Percentiles rank a stretch among this genome's conserved stretches.
Evolutionary conservation across 768 basidiomycete genomes (phyloP).

Genomic region (Serendipita indica): DNA sequence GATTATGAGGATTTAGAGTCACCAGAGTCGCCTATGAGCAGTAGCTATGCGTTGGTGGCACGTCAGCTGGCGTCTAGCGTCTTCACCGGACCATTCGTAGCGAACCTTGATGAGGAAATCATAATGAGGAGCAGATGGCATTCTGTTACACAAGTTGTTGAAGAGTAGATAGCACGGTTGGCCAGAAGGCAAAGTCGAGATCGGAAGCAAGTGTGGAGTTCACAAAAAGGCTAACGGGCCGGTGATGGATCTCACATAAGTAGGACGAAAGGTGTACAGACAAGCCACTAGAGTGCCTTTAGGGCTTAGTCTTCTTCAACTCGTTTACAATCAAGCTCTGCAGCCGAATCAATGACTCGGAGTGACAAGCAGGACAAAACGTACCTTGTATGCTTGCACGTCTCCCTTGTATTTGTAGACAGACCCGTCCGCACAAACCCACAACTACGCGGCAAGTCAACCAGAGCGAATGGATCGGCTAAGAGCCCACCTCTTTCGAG

Average conservation of each 20-base stretch:
- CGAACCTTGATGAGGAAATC: constrained; percentile 90
- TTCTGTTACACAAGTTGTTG: background rate
- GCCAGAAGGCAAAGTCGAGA: background rate
- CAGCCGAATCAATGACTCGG: constrained; percentile 20
- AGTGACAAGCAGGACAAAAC: constrained; percentile 13
- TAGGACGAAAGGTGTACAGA: too few relatives aligned
- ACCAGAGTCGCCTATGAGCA: constrained; percentile 96
- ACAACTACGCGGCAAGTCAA: constrained; percentile 39
- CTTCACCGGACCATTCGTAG: background rate
- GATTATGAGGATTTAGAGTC: constrained; percentile 12
- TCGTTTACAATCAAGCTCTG: constrained; percentile 61
- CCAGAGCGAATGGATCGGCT: constrained; percentile 3
- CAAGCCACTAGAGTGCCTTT: too few relatives aligned
- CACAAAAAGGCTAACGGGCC: too few relatives aligned
- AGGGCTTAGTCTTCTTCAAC: constrained; percentile 34
- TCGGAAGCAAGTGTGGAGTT: background rate
- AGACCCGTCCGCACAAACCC: constrained; percentile 80
- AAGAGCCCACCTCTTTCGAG: constrained; percentile 51
- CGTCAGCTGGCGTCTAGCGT: constrained; percentile 1
- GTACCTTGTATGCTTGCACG: constrained; percentile 80
- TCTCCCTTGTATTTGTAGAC: constrained; percentile 78
- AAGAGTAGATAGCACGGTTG: background rate
- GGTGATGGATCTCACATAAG: too few relatives aligned
- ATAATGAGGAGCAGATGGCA: constrained; percentile 68
- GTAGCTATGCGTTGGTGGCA: constrained; percentile 41